Evolutionary conservation across 75 land plant genomes (phyloP).

Genomic region (Pinus tabuliformis): DNA sequence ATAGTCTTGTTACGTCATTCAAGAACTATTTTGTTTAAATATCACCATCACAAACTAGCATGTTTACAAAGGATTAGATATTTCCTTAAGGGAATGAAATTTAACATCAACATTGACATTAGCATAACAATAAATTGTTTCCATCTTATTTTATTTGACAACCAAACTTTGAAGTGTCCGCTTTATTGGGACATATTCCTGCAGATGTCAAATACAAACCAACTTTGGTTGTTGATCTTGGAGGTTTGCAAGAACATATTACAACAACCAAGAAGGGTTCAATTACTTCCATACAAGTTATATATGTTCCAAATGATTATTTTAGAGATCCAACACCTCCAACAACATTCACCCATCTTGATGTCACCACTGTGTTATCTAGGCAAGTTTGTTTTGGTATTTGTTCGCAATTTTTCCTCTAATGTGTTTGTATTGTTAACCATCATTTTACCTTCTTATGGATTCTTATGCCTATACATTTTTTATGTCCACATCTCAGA

Average conservation of each 20-base stretch:
- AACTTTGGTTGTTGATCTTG: constrained; percentile 87
- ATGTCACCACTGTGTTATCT: constrained; percentile 95
- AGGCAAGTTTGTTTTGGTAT: constrained; percentile 56
- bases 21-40: too few relatives aligned
- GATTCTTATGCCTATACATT: neutral
- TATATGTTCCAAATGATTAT: constrained; percentile 54
- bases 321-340: constrained; percentile 98
- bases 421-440: neutral
- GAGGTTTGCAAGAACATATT: constrained; percentile 92
- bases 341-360: constrained; percentile 94
- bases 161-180: too few relatives aligned
- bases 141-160: too few relatives aligned
- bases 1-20: too few relatives aligned
- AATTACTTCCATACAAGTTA: constrained; percentile 52
- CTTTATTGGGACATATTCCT: too few relatives aligned
- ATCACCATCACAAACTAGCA: too few relatives aligned
- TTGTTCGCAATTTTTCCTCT: neutral
- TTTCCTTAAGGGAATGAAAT: too few relatives aligned
- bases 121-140: too few relatives aligned
- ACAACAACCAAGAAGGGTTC: constrained; percentile 55
- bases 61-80: too few relatives aligned
- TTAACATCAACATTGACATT: too few relatives aligned
- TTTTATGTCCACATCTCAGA: constrained; percentile 67
- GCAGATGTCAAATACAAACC: constrained; percentile 31
- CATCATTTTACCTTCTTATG: neutral